These are phyloP conservation scores for Craspedostauros australis DNA, from an alignment of 108 stramenopile species.

Conservation along the genomic window DNA sequence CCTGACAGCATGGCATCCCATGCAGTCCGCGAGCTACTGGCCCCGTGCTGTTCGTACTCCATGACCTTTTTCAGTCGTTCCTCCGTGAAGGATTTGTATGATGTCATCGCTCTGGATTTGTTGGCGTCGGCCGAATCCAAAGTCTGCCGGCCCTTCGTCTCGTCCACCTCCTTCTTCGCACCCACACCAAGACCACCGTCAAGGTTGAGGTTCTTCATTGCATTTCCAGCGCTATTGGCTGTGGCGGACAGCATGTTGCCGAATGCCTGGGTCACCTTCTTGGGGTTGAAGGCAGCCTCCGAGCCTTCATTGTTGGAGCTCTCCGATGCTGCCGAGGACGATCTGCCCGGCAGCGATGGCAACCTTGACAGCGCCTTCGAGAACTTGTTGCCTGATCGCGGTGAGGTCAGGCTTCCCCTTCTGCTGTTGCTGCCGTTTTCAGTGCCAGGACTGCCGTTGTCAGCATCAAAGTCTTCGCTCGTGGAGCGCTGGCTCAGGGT, in stretches of 20 bases:
- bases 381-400: no score
- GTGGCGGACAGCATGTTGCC: conserved; percentile 51
- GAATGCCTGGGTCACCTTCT: no score
- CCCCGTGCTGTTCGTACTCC: no score
- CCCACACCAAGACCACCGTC: conserved; percentile 42
- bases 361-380: no score
- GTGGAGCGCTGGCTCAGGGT: no score
- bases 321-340: no score
- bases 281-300: no score
- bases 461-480: conserved; percentile 1
- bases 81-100: conserved; percentile 38
- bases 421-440: no score
- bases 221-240: conserved; percentile 59
- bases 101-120: conserved; percentile 24
- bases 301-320: no score
- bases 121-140: conserved; percentile 32
- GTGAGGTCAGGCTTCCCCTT: no score
- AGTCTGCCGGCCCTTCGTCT: conserved; percentile 36
- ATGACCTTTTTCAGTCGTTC: conserved; percentile 29
- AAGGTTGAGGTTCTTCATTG: conserved; percentile 66
- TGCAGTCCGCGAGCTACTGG: no score
- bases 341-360: background rate
- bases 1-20: no score
- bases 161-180: conserved; percentile 45
- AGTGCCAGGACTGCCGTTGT: background rate